Percentiles rank a stretch among this genome's conserved stretches.
Conservation (phyloP, 1,139 yeast species). For the Candida glucosophila region DNA sequence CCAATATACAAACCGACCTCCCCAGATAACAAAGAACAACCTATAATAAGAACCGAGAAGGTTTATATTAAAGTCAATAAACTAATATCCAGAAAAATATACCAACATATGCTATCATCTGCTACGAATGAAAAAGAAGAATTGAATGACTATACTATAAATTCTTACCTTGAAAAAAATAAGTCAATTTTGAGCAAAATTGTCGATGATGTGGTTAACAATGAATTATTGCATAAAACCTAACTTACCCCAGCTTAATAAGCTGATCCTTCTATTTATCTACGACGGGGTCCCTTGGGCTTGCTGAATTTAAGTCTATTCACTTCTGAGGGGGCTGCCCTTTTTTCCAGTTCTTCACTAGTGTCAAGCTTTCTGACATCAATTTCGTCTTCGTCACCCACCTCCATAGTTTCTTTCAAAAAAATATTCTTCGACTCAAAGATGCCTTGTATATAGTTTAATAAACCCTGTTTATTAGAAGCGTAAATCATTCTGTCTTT, state of each 20-base stretch:
- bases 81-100: constrained; percentile 34
- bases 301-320: constrained; percentile 29
- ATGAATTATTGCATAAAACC: too few species aligned
- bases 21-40: too few species aligned
- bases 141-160: constrained; percentile 7
- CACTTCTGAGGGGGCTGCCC: constrained; percentile 8
- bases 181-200: constrained; percentile 15
- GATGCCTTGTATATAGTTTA: constrained; percentile 36
- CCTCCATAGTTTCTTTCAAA: constrained; percentile 43
- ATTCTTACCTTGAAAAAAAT: constrained; percentile 12
- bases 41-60: constrained; percentile 14
- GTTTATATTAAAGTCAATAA: constrained; percentile 30
- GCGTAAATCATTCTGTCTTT: constrained; percentile 93
- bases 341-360: too few species aligned
- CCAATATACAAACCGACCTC: constrained; percentile 39
- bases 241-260: too few species aligned
- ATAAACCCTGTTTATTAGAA: constrained; percentile 63
- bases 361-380: constrained; percentile 36
- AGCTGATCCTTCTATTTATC: constrained; percentile 20
- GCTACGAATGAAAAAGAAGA: constrained; percentile 6
- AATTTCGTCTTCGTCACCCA: constrained; percentile 62
- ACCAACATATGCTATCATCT: constrained; percentile 20
- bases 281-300: constrained; percentile 51
- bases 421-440: constrained; percentile 15
- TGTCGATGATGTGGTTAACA: constrained; percentile 11